Evolutionary conservation across 441 rosid genomes (phyloP).

Genomic region (Euphorbia schlechtendalii): DNA sequence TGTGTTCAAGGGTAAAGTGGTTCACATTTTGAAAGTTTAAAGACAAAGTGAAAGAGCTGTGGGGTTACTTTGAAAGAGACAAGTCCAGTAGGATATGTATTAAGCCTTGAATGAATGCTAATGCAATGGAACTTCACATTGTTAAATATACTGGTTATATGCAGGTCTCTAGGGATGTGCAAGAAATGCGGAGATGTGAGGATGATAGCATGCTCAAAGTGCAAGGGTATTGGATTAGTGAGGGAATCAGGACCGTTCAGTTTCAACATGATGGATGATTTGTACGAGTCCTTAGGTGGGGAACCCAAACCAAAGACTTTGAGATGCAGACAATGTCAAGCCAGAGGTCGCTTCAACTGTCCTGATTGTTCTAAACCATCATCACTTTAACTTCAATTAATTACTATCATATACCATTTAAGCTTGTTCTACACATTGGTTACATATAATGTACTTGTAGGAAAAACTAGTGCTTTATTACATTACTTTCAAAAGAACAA

Average conservation of each 20-base stretch:
- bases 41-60: no score
- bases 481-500: no score
- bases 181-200: slow-evolving; percentile 72
- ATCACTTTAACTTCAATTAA: slow-evolving; percentile 6
- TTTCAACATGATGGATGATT: slow-evolving; percentile 38
- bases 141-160: slow-evolving; percentile 1
- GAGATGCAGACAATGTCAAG: slow-evolving; percentile 49
- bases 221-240: slow-evolving; percentile 63
- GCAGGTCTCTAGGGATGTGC: slow-evolving; percentile 82
- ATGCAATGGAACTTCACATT: no score
- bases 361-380: slow-evolving; percentile 50
- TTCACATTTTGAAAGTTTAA: no score
- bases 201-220: slow-evolving; percentile 66
- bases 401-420: no score
- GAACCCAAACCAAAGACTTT: slow-evolving; percentile 30
- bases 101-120: no score
- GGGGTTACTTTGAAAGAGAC: no score
- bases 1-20: no score
- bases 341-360: slow-evolving; percentile 68
- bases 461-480: no score
- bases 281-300: slow-evolving; percentile 34
- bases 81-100: no score
- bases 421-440: background rate
- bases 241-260: slow-evolving; percentile 39
- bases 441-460: background rate